Evolutionary conservation across 2,329 filamentous ascomycete genomes (phyloP).

Genomic region (Raffaelea arxii): DNA sequence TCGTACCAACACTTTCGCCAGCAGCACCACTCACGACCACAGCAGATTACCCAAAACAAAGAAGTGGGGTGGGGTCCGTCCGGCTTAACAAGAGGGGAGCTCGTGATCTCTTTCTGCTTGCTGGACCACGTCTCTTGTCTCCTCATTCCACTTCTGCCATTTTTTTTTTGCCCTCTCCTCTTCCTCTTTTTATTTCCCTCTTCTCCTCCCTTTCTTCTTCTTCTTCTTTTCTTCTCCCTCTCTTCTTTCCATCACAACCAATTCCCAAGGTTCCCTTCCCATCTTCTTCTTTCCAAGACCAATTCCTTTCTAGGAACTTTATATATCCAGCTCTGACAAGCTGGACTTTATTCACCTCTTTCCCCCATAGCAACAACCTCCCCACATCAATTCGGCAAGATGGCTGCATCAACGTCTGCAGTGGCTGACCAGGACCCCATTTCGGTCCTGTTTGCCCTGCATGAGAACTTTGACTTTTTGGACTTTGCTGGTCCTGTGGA

Average conservation of each 20-base stretch:
- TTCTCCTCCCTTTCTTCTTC: constrained; percentile 3
- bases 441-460: constrained; percentile 50
- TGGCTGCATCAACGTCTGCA: constrained; percentile 50
- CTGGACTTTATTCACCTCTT: background rate
- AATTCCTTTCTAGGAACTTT: background rate
- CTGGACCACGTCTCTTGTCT: background rate
- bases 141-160: constrained; percentile 13
- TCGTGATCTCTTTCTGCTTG: background rate
- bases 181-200: background rate
- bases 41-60: too few species aligned
- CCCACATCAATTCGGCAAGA: constrained; percentile 33
- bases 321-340: too few species aligned
- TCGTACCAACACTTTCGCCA: too few species aligned
- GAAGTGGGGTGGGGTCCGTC: constrained; percentile 7
- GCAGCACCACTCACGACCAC: too few species aligned
- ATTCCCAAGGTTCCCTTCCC: too few species aligned
- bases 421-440: constrained; percentile 47
- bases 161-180: constrained; percentile 4
- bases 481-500: constrained; percentile 48
- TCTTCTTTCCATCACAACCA: too few species aligned
- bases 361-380: background rate
- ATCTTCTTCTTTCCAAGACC: constrained; percentile 7
- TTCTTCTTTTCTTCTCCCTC: constrained; percentile 5
- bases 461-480: constrained; percentile 48
- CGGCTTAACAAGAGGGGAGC: too few species aligned